These are phyloP conservation scores for Tricholomella constricta DNA, from an alignment of 768 basidiomycete genomes.

Conservation along the genomic window DNA sequence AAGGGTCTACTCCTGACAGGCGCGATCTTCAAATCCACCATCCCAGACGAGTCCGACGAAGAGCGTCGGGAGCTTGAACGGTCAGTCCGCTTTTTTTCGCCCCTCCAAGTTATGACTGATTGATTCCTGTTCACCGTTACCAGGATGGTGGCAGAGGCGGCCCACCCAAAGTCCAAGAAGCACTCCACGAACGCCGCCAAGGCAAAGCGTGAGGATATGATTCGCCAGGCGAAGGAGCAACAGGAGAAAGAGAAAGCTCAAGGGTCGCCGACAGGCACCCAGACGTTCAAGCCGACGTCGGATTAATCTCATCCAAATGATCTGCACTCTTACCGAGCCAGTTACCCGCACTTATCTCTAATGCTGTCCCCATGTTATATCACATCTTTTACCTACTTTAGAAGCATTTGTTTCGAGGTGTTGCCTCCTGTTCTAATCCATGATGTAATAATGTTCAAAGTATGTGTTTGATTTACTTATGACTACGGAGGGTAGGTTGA, in stretches of 20 bases:
- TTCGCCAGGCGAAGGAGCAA: slow-evolving; percentile 33
- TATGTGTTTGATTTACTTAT: too few relatives aligned
- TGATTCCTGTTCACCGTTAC: not conserved
- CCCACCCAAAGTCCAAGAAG: slow-evolving; percentile 69
- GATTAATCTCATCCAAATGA: too few relatives aligned
- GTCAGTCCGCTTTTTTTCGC: slow-evolving; percentile 41
- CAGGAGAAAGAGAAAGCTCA: slow-evolving; percentile 24
- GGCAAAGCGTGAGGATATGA: slow-evolving; percentile 42
- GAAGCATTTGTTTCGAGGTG: too few relatives aligned
- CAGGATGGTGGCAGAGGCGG: slow-evolving; percentile 88
- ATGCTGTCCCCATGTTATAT: too few relatives aligned
- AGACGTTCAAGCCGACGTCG: slow-evolving; percentile 6
- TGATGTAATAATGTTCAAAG: too few relatives aligned
- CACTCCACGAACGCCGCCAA: slow-evolving; percentile 33
- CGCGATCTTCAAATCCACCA: slow-evolving; percentile 81
- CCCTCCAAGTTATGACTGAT: slow-evolving; percentile 5
- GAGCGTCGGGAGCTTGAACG: slow-evolving; percentile 94
- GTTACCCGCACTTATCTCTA: too few relatives aligned
- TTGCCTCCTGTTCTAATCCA: too few relatives aligned
- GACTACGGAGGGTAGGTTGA: too few relatives aligned
- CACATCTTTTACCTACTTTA: too few relatives aligned
- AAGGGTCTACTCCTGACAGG: slow-evolving; percentile 89
- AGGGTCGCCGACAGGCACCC: slow-evolving; percentile 8
- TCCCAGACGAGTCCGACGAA: slow-evolving; percentile 89
- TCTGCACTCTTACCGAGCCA: too few relatives aligned